phyloP scores from a whole-genome alignment of 2,329 filamentous ascomycete genomes.

The Sporothrix inflata region DNA sequence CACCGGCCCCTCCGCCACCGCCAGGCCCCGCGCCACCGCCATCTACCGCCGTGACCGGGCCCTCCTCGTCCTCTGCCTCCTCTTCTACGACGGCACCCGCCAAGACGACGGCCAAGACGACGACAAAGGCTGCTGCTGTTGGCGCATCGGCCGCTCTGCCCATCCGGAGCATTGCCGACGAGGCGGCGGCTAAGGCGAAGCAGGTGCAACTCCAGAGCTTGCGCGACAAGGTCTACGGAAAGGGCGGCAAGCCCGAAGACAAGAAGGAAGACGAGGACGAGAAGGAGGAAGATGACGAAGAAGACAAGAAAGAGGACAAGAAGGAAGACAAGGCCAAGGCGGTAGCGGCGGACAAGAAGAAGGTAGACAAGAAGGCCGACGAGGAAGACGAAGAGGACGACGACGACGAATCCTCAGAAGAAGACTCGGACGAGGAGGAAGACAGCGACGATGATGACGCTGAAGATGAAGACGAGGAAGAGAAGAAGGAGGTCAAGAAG shows the following conservation, averaged over 20 bases:
- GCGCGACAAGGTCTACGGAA: constrained; percentile 59
- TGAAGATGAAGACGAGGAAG: not conserved
- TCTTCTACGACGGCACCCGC: constrained; percentile 28
- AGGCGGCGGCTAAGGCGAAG: constrained; percentile 68
- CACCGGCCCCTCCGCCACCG: constrained; percentile 32
- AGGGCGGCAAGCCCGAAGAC: constrained; percentile 39
- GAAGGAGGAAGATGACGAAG: not conserved
- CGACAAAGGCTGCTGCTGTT: not conserved
- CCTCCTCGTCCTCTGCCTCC: constrained; percentile 33
- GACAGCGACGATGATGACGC: constrained; percentile 29
- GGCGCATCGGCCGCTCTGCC: constrained; percentile 42
- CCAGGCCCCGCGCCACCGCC: constrained; percentile 33
- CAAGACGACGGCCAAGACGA: constrained; percentile 37
- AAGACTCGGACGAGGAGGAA: constrained; percentile 33
- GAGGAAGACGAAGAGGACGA: constrained; percentile 30
- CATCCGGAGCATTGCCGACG: constrained; percentile 62
- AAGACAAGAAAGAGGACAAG: constrained; percentile 17
- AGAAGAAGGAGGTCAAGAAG: not conserved
- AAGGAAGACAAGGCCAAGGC: not conserved
- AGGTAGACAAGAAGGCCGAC: constrained; percentile 25
- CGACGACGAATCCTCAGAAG: constrained; percentile 29
- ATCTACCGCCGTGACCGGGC: not conserved
- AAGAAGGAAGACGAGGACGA: constrained; percentile 21
- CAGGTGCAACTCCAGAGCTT: constrained; percentile 58
- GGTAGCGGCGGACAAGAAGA: constrained; percentile 11